Conservation (phyloP, 371 early-diverging fungal species). For the Mucor piriformis region DNA sequence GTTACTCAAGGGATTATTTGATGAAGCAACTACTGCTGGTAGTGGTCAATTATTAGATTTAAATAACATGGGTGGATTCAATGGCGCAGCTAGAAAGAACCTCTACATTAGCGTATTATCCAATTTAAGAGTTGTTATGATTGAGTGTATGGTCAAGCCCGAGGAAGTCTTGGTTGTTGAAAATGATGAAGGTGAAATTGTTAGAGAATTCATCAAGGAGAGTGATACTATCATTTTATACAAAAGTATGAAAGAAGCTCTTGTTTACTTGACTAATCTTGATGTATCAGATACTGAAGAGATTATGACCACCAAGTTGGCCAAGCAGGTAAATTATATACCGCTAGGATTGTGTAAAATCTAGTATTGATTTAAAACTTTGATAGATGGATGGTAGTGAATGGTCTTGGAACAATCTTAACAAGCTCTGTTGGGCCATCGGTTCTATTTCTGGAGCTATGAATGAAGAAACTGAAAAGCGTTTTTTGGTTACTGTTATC, state of each 20-base stretch:
- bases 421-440: slow-evolving; percentile 99
- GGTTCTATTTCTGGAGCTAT: slow-evolving; percentile 98
- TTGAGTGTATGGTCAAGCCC: slow-evolving; percentile 96
- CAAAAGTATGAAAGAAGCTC: slow-evolving; percentile 98
- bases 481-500: slow-evolving; percentile 97
- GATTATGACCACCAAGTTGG: slow-evolving; percentile 93
- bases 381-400: slow-evolving; percentile 86
- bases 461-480: slow-evolving; percentile 95
- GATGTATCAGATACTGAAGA: slow-evolving; percentile 91
- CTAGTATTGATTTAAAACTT: not conserved
- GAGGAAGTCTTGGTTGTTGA: slow-evolving; percentile 98
- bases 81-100: slow-evolving; percentile 45
- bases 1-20: slow-evolving; percentile 85
- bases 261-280: slow-evolving; percentile 96
- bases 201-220: slow-evolving; percentile 97
- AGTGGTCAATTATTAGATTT: slow-evolving; percentile 51
- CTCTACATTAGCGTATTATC: slow-evolving; percentile 82
- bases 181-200: slow-evolving; percentile 99
- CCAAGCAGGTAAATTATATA: slow-evolving; percentile 68
- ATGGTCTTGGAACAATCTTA: slow-evolving; percentile 96
- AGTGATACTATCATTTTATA: slow-evolving; percentile 98
- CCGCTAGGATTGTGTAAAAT: not conserved
- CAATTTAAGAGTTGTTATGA: slow-evolving; percentile 88
- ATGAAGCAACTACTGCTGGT: slow-evolving; percentile 69
- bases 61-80: slow-evolving; percentile 30